Conservation (phyloP, 2,329 filamentous ascomycete species). For the Fusarium incarnatum region DNA sequence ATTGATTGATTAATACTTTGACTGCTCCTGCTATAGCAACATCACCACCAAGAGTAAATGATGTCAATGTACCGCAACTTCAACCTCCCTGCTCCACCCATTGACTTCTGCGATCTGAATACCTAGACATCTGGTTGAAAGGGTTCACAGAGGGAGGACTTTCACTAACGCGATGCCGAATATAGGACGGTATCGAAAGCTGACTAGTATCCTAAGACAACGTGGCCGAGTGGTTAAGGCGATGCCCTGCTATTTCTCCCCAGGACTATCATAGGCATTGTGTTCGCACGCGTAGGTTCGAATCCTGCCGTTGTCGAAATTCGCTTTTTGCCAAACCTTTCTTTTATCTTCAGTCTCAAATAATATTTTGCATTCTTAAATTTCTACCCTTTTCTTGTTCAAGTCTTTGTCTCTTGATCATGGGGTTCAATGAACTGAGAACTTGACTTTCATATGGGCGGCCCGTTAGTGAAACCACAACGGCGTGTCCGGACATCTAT, state of each 20-base stretch:
- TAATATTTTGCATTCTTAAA: not conserved
- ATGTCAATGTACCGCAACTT: not conserved
- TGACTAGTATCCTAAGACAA: not conserved
- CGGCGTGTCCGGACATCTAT: not conserved
- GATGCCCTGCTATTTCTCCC: constrained; percentile 32
- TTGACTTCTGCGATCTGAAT: not conserved
- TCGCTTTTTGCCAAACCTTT: not conserved
- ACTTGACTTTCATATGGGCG: not conserved
- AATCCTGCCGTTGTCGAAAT: constrained; percentile 32
- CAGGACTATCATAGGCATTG: constrained; percentile 31
- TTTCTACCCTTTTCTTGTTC: not conserved
- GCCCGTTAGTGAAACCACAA: not conserved
- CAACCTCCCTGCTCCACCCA: not conserved
- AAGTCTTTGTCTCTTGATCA: no score
- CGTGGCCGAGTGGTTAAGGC: constrained; percentile 38
- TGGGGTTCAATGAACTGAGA: no score
- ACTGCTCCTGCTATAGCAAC: not conserved
- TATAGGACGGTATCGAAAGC: rapidly evolving
- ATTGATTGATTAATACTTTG: not conserved
- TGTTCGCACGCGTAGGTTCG: constrained; percentile 38
- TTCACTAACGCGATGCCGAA: not conserved
- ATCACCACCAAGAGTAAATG: not conserved
- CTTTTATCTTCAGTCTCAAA: rapidly evolving
- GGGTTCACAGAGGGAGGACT: not conserved
- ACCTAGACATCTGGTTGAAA: not conserved